phyloP scores from a whole-genome alignment of 768 basidiomycete species.

The Collybiopsis luxurians region DNA sequence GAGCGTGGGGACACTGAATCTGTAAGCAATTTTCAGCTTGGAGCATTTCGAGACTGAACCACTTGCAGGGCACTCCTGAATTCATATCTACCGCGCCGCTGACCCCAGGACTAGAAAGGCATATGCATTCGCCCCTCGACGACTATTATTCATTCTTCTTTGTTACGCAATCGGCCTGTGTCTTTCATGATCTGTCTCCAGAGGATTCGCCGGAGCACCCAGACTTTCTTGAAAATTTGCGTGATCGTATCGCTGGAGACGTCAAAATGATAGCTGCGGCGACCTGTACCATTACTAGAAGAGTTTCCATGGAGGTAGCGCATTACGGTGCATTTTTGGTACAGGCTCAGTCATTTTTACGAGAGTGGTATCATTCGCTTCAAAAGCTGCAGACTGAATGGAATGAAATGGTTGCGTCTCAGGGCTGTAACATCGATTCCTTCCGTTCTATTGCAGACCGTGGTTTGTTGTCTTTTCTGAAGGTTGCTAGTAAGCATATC shows the following conservation, averaged over 20 bases:
- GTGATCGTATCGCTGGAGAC: neutral
- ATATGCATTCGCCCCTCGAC: neutral
- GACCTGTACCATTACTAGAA: neutral
- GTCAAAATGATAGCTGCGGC: neutral
- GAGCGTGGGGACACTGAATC: neutral
- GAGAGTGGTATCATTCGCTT: neutral
- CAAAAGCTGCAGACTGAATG: neutral
- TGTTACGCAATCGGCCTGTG: neutral
- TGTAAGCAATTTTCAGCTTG: neutral
- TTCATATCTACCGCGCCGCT: neutral
- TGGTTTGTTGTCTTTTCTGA: neutral
- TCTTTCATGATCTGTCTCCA: neutral
- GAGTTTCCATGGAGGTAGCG: neutral
- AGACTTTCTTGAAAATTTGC: neutral
- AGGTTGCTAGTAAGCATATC: too few relatives aligned
- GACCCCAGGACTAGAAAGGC: neutral
- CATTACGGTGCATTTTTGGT: neutral
- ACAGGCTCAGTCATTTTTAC: neutral
- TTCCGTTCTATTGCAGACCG: neutral
- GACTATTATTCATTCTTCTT: neutral
- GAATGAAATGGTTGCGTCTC: neutral
- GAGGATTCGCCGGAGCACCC: neutral
- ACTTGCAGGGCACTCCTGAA: neutral
- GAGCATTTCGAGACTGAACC: neutral
- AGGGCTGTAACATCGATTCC: neutral